Base-by-base conservation (phyloP, 371 early-diverging fungal species). In the Rhizopus arrhizus region DNA sequence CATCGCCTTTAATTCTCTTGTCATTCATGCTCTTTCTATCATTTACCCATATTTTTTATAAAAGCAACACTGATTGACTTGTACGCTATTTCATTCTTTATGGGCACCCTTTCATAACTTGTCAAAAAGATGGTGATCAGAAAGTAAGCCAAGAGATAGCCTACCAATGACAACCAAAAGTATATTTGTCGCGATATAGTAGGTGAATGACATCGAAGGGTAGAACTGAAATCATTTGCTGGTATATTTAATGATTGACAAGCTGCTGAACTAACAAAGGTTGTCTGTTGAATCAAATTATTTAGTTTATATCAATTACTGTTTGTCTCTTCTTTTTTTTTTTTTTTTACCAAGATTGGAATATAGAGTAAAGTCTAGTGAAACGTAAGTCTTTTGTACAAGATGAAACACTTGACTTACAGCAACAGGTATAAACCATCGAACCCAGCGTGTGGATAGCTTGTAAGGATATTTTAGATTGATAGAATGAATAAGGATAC, bases 121-220 rank as follows among this genome's bases (percentile, higher is more conserved):
- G 90, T 88, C 33, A 90, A 65, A 64, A 90, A 89, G n/a, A 86
- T 74, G 11, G 88, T 88, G 63, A 88, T 71, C 12, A 89, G 61
- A 38, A 86, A 68, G 56, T 89, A 88, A 6, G 88, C 87, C 3
- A 83, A 61, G 0, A 86, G 74, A 57, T 90, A 90, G 2, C 84
- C 88, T 0, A 82, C 61, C 0, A 89, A 45, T 0, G 89, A 84
- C 22, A 81, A 53, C 69, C 81, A 82, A 12, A 90, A 64, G 62
- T 90, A 89, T 11, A 84, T 49, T 31, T 79, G 81, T 47, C 83
- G 82, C 34, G 69, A 64, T 22, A 85, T 77, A n/a, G 60, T 55
- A 2, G 79, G 66, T 5, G 80, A 68, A 53, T 78, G 62, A 58
- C 87, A 87, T 13, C 85, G 77, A 34, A 86, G 48, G 7, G 82